These are phyloP conservation scores for Funneliformis geosporum DNA, from an alignment of 192 early-diverging fungal genomes.

Conservation along the genomic window DNA sequence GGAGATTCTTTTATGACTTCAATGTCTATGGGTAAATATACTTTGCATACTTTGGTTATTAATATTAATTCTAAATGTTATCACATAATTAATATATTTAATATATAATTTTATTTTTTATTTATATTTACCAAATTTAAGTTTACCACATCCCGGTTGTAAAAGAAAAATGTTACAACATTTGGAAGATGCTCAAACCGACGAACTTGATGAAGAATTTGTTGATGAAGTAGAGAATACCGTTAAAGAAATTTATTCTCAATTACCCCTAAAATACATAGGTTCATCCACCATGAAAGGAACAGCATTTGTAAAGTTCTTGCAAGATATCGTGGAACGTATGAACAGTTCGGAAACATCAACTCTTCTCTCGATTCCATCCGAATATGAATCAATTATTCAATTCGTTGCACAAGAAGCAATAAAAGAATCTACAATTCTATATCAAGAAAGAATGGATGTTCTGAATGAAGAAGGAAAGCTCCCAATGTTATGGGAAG, in stretches of 20 bases:
- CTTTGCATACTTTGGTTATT: not conserved
- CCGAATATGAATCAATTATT: not conserved
- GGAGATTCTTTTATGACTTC: not conserved
- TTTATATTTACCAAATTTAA: not conserved
- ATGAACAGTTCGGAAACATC: not conserved
- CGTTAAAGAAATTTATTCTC: not conserved
- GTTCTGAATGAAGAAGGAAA: not conserved
- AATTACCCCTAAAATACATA: not conserved
- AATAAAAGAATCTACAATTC: not conserved
- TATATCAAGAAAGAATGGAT: not conserved
- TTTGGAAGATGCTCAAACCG: not conserved
- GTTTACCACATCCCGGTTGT: not conserved
- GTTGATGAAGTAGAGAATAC: not conserved
- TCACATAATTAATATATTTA: too few relatives aligned
- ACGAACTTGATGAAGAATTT: not conserved
- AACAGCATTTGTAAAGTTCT: not conserved
- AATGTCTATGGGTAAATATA: not conserved
- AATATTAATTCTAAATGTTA: not conserved
- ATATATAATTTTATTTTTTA: not conserved
- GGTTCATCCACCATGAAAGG: slow-evolving; percentile 4
- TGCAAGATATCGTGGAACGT: not conserved
- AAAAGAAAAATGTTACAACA: not conserved
- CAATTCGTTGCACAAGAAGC: not conserved
- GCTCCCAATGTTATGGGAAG: not conserved
- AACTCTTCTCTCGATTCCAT: not conserved